Conservation (phyloP, 768 basidiomycete species). For the Tricholoma saponaceum region DNA sequence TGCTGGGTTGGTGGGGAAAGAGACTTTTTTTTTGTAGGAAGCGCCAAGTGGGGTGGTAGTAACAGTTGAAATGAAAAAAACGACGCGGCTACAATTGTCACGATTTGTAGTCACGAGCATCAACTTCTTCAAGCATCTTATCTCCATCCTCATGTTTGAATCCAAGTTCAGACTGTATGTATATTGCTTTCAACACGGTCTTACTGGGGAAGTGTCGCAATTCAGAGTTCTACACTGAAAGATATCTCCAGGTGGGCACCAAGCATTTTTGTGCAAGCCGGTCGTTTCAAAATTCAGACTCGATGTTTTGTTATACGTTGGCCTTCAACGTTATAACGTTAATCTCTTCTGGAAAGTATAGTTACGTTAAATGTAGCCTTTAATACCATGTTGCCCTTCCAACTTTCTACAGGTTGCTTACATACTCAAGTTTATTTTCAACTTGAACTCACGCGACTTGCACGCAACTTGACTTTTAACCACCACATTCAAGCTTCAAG, state of each 20-base stretch:
- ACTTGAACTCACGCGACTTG: background rate
- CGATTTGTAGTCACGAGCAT: constrained; percentile 2
- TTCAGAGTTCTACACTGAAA: no score
- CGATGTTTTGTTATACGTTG: background rate
- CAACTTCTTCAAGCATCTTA: background rate
- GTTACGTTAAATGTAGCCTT: no score
- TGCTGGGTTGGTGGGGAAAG: constrained; percentile 20
- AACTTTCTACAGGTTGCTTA: no score
- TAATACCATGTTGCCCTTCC: no score
- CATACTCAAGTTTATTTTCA: no score
- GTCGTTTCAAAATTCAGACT: no score
- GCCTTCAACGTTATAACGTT: no score
- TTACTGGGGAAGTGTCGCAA: background rate
- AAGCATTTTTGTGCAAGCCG: no score
- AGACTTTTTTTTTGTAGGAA: constrained; percentile 11
- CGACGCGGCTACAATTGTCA: constrained; percentile 17
- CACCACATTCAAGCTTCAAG: background rate
- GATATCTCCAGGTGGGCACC: no score
- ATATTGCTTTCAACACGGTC: background rate
- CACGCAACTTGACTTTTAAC: background rate
- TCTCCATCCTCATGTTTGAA: background rate
- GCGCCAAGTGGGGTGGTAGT: constrained; percentile 4
- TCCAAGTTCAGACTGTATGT: background rate
- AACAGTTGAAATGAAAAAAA: constrained; percentile 13
- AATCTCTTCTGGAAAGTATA: no score